Conservation (phyloP, 345 rosid genomes). For the Syzygium aqueum region DNA sequence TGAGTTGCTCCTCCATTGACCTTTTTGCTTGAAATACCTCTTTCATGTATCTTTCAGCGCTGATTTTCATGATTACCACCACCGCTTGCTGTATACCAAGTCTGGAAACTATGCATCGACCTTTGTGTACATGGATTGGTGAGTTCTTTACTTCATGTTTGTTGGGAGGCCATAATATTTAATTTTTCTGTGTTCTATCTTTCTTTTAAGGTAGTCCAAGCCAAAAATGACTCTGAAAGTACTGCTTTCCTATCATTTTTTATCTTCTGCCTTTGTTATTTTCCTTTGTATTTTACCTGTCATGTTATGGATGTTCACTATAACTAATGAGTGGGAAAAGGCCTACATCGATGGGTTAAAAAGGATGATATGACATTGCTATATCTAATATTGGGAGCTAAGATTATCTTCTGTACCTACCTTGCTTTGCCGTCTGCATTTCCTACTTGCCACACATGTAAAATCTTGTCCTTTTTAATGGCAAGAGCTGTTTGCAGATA, state of each 20-base stretch:
- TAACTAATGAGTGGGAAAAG: neutral
- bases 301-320: neutral
- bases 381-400: neutral
- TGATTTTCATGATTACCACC: slow-evolving; percentile 98
- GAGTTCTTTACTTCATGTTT: slow-evolving; percentile 7
- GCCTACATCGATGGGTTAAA: neutral
- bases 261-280: neutral
- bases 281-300: neutral
- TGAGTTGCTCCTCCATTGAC: neutral
- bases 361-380: neutral
- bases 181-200: neutral
- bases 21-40: neutral
- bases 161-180: neutral
- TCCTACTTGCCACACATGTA: neutral
- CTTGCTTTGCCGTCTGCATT: neutral
- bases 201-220: neutral
- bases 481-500: neutral
- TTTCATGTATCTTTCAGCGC: slow-evolving; percentile 40
- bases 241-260: neutral
- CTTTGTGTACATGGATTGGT: slow-evolving; percentile 96
- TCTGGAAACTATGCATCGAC: slow-evolving; percentile 97
- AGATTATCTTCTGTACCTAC: neutral
- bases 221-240: neutral
- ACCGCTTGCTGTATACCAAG: slow-evolving; percentile 89
- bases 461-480: neutral